Conservation (phyloP, 1,139 yeast genomes). For the Hanseniaspora gamundiae region DNA sequence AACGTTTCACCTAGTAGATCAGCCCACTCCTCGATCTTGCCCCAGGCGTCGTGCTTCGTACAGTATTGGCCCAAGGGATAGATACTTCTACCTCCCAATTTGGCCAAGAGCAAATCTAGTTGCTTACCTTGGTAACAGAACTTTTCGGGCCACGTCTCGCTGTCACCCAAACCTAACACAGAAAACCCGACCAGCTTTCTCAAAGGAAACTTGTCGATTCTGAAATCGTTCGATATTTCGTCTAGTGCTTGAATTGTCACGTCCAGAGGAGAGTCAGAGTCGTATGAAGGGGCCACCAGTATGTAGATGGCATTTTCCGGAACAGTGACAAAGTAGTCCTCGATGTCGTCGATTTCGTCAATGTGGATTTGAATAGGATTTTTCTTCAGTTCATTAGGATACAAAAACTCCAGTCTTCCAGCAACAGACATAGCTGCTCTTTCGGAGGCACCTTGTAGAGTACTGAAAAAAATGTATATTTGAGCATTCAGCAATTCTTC, state of each 20-base stretch:
- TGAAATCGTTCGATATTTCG: slow-evolving; percentile 74
- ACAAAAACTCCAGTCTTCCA: slow-evolving; percentile 26
- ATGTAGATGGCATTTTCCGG: slow-evolving; percentile 53
- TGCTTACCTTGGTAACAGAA: slow-evolving; percentile 78
- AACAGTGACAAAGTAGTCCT: slow-evolving; percentile 63
- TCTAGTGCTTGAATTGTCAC: slow-evolving; percentile 69
- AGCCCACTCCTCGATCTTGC: slow-evolving; percentile 54
- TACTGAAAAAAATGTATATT: slow-evolving; percentile 62
- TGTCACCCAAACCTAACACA: slow-evolving; percentile 80
- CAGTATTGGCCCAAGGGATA: slow-evolving; percentile 83
- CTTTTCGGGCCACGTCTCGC: slow-evolving; percentile 74
- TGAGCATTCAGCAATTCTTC: slow-evolving; percentile 24
- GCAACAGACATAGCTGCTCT: slow-evolving; percentile 42
- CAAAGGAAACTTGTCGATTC: slow-evolving; percentile 75
- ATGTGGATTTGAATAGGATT: slow-evolving; percentile 52
- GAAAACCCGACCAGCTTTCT: slow-evolving; percentile 61
- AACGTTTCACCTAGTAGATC: slow-evolving; percentile 46
- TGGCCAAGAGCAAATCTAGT: slow-evolving; percentile 67
- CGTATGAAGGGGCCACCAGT: slow-evolving; percentile 79
- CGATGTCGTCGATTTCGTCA: slow-evolving; percentile 78
- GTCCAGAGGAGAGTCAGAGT: slow-evolving; percentile 85
- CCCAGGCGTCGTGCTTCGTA: slow-evolving; percentile 58
- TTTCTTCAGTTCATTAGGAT: slow-evolving; percentile 23
- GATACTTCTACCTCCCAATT: slow-evolving; percentile 72
- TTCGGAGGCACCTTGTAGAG: slow-evolving; percentile 73